Conservation (phyloP, 805 yeast genomes). For the Priceomyces haplophilus region DNA sequence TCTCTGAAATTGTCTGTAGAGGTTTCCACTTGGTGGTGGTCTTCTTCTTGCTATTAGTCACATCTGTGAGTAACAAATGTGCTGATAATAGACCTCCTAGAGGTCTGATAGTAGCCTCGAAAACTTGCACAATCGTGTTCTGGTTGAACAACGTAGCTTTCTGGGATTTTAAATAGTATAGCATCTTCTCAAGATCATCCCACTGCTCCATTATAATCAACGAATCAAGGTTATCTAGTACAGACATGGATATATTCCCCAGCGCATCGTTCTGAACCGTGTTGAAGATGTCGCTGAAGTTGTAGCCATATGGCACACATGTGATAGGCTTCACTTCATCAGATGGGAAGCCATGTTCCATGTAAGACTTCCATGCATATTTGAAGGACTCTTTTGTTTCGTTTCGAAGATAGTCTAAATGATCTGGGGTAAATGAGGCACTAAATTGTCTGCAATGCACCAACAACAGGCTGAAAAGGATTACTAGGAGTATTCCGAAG, state of each 20-base stretch:
- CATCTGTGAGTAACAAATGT: conserved; percentile 51
- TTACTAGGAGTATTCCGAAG: not conserved
- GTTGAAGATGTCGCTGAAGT: conserved; percentile 50
- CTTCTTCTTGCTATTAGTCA: conserved; percentile 8
- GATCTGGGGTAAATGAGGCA: conserved; percentile 39
- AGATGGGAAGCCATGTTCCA: conserved; percentile 67
- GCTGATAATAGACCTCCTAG: conserved; percentile 79
- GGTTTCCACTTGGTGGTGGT: conserved; percentile 35
- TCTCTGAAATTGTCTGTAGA: conserved; percentile 18
- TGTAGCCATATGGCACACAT: conserved; percentile 68
- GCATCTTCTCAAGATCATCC: conserved; percentile 43
- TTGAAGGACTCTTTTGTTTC: conserved; percentile 59
- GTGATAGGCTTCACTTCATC: conserved; percentile 79
- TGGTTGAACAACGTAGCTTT: conserved; percentile 52
- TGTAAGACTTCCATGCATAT: conserved; percentile 73
- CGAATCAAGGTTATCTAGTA: conserved; percentile 78
- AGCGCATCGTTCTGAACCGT: conserved; percentile 72
- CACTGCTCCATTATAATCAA: conserved; percentile 69
- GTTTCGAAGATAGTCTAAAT: conserved; percentile 29
- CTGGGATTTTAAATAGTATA: conserved; percentile 28
- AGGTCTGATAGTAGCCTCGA: conserved; percentile 79
- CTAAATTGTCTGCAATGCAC: not conserved
- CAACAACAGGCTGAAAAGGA: not conserved
- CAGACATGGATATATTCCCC: conserved; percentile 78
- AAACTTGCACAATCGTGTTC: conserved; percentile 78